These are phyloP conservation scores for Trichoderma orchidacearum DNA, from an alignment of 495 filamentous ascomycete species.

Conservation along the genomic window DNA sequence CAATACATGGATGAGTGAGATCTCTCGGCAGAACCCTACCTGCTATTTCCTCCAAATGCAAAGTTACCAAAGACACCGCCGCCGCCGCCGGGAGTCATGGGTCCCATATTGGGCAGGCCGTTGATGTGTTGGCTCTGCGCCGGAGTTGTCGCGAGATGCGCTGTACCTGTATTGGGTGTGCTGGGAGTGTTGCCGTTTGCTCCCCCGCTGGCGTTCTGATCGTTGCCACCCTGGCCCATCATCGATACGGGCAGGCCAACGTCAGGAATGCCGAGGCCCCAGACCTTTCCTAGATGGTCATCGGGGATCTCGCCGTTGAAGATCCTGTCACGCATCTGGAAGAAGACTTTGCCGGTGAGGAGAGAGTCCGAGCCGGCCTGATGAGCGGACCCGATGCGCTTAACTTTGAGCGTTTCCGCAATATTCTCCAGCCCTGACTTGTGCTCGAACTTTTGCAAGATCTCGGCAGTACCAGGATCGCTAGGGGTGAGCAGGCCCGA, in stretches of 20 bases:
- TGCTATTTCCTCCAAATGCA: constrained; percentile 25
- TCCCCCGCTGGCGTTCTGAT: constrained; percentile 33
- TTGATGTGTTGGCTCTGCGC: constrained; percentile 41
- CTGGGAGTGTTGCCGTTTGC: constrained; percentile 47
- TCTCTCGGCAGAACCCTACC: constrained; percentile 9
- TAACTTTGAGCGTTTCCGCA: constrained; percentile 80
- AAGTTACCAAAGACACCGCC: constrained; percentile 50
- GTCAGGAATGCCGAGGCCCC: constrained; percentile 53
- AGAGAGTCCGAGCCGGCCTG: constrained; percentile 86
- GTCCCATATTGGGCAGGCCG: constrained; percentile 33
- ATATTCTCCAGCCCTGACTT: constrained; percentile 88
- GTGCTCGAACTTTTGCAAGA: constrained; percentile 64
- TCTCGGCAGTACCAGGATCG: constrained; percentile 47
- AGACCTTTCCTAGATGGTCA: constrained; percentile 73
- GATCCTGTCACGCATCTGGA: constrained; percentile 70
- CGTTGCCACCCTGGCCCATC: constrained; percentile 19
- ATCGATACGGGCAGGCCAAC: constrained; percentile 41
- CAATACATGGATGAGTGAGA: not conserved
- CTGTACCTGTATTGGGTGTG: constrained; percentile 50
- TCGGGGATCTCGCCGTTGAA: constrained; percentile 69
- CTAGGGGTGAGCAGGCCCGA: constrained; percentile 51
- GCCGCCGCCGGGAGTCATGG: constrained; percentile 56
- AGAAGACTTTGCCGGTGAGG: constrained; percentile 87
- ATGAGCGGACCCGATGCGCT: constrained; percentile 73
- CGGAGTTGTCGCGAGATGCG: constrained; percentile 41